Evolutionary conservation across 1,284 basidiomycete genomes (phyloP).

Genomic region (Volvariella surrecta): DNA sequence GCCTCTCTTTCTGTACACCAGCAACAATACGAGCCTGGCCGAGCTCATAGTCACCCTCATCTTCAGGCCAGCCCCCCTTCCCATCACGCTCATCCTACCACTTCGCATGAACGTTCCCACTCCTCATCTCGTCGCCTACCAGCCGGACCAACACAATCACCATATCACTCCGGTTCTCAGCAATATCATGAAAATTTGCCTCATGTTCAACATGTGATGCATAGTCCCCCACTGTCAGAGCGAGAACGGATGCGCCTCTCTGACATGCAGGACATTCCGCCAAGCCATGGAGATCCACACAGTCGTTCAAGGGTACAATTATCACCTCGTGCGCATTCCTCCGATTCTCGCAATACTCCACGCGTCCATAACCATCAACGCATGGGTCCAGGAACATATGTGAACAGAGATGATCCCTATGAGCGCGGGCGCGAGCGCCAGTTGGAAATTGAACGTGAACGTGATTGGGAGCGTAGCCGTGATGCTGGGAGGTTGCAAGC

Average conservation of each 20-base stretch:
- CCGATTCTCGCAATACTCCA: constrained; percentile 24
- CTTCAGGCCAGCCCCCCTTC: constrained; percentile 33
- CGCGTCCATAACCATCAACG: constrained; percentile 58
- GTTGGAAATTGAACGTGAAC: constrained; percentile 32
- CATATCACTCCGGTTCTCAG: constrained; percentile 27
- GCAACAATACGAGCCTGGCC: constrained; percentile 31
- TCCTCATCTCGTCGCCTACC: constrained; percentile 33
- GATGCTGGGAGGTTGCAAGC: constrained; percentile 14
- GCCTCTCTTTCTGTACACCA: constrained; percentile 27
- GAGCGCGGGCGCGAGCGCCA: constrained; percentile 37
- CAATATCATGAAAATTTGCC: constrained; percentile 35
- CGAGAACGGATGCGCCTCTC: constrained; percentile 34
- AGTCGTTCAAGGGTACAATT: constrained; percentile 19
- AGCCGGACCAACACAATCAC: constrained; percentile 21
- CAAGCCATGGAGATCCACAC: constrained; percentile 14
- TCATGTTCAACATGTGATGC: constrained; percentile 33
- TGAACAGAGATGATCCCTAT: constrained; percentile 41
- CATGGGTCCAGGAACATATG: constrained; percentile 50
- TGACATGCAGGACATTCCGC: constrained; percentile 11
- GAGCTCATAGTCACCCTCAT: constrained; percentile 31
- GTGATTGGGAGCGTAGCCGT: constrained; percentile 31
- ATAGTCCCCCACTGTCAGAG: constrained; percentile 43
- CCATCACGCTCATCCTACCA: constrained; percentile 23
- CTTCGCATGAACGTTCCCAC: constrained; percentile 26
- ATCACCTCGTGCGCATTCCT: constrained; percentile 29